Conservation (phyloP, 805 yeast genomes). For the Pachysolen tannophilus region DNA sequence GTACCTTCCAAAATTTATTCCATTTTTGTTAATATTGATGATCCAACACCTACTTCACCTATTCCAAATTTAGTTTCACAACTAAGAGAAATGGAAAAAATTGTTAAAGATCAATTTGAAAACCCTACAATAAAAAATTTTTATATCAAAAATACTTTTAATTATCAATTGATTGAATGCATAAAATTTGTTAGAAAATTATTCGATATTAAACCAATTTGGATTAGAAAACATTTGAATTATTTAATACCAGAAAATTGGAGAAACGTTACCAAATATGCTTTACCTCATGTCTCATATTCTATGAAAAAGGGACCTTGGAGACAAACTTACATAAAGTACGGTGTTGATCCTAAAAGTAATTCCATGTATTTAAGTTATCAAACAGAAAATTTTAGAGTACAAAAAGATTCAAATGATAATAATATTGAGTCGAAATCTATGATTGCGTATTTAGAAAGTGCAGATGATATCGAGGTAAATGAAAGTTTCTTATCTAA, state of each 20-base stretch:
- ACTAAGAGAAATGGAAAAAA: constrained; percentile 24
- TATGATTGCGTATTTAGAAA: constrained; percentile 19
- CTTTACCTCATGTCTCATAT: constrained; percentile 79
- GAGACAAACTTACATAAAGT: constrained; percentile 76
- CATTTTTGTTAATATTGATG: constrained; percentile 39
- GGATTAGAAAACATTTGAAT: constrained; percentile 72
- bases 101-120: constrained; percentile 24
- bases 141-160: constrained; percentile 1
- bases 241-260: constrained; percentile 42
- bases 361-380: constrained; percentile 48
- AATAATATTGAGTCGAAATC: constrained; percentile 16
- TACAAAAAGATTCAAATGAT: constrained; percentile 16
- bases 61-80: constrained; percentile 42
- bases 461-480: constrained; percentile 13
- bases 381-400: constrained; percentile 81
- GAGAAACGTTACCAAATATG: constrained; percentile 49
- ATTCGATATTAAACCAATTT: constrained; percentile 70
- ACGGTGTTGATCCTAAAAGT: constrained; percentile 70
- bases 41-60: constrained; percentile 39
- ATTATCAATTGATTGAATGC: constrained; percentile 31
- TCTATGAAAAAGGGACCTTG: constrained; percentile 88
- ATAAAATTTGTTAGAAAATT: constrained; percentile 34
- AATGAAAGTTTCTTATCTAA: constrained; percentile 9
- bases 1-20: constrained; percentile 44
- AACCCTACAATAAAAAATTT: background rate